Conservation (phyloP, 169 alveolate species). For the Plasmodium falciparum region DNA sequence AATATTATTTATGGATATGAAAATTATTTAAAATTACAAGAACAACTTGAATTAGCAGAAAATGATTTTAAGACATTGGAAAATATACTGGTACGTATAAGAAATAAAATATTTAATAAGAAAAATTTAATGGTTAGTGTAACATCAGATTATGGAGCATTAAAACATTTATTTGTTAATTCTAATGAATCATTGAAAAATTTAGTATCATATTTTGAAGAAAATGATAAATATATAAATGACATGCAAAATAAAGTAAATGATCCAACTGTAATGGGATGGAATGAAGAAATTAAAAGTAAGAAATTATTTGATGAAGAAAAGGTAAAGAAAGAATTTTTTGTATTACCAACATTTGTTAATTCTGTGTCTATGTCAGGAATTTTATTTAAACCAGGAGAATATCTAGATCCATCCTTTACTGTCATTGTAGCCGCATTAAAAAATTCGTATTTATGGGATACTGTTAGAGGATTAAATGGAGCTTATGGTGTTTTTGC, state of each 20-base stretch:
- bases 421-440: constrained; percentile 81
- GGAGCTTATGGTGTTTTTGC: constrained; percentile 88
- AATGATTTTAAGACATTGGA: constrained; percentile 74
- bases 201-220: constrained; percentile 32
- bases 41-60: constrained; percentile 81
- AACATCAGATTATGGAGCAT: constrained; percentile 77
- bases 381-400: constrained; percentile 78
- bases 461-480: constrained; percentile 80
- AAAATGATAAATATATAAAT: constrained; percentile 13
- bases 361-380: constrained; percentile 87
- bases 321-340: constrained; percentile 48
- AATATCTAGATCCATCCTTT: constrained; percentile 79
- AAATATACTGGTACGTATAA: constrained; percentile 76
- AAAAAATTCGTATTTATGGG: constrained; percentile 81
- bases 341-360: constrained; percentile 81
- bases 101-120: constrained; percentile 77
- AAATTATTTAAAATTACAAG: constrained; percentile 74
- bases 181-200: constrained; percentile 48
- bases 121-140: constrained; percentile 79
- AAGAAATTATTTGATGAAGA: constrained; percentile 32
- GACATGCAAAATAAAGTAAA: neutral
- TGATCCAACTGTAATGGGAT: constrained; percentile 8
- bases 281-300: constrained; percentile 72
- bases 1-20: constrained; percentile 81
- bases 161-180: constrained; percentile 71